Evolutionary conservation across 2,329 filamentous ascomycete species (phyloP), one percentile per base, ranked within the genome.

Genomic region (Dryadomyces quercus-mongolicae): DNA sequence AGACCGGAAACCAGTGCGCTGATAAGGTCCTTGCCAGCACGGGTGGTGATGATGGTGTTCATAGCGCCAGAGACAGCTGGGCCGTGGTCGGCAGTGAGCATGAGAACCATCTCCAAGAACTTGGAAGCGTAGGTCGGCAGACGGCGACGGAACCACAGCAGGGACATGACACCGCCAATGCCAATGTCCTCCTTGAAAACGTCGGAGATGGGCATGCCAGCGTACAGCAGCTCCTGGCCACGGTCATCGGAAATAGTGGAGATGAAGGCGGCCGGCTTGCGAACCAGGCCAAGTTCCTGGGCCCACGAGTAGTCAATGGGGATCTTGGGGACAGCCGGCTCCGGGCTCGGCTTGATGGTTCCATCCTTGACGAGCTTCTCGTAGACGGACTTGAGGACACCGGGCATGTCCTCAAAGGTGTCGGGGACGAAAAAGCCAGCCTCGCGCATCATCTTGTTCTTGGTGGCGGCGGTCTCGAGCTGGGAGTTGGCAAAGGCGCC

Each of bases 41-140:
- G 88, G 57, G 93, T 98, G 60, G 93, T 98, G 71, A 98, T 97
- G 71, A 98, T 98, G 70, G 93, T 98, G 85, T 98, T 98, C 93
- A 98, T 98, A 72, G 93, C 93, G 81, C 93, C 93, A 64, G 93
- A 98, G 64, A 98, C 93, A 65, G 93, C 93, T 54, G 93, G 93
- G 74, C 93, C 93, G 84, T 98, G 93, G 69, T 98, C 93, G 65
- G 93, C 93, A 68, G 93, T 98, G 68, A 98, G 84, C 93, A 98
- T 98, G 71, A 98, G 92, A 62, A 98, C 93, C 93, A 98, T 98
- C 81, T 98, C 93, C 64, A 98, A 77, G 81, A 98, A 98, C 77
- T 95, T 95, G 81, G 89, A 94, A 67, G 93, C 93, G 71, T 96
- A 97, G 68, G 86, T 78, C 60, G 93, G 93, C 59, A 98, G 86